phyloP scores from a whole-genome alignment of 192 early-diverging fungal genomes.

The Phlyctochytrium bullatum region DNA sequence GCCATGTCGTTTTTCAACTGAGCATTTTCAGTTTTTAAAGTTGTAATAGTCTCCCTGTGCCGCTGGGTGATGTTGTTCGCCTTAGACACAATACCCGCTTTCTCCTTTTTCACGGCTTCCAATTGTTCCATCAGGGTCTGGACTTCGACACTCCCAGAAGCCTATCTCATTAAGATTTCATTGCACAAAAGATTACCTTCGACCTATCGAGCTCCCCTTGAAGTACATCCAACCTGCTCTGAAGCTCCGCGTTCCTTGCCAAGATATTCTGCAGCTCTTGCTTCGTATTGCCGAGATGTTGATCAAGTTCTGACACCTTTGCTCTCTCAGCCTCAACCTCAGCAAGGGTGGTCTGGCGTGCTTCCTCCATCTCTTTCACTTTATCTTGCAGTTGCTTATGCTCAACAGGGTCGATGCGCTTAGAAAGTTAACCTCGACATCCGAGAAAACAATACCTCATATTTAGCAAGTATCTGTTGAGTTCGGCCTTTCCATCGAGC shows the following conservation, averaged over 20 bases:
- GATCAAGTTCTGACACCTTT: slow-evolving; percentile 14
- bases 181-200: not conserved
- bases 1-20: no score
- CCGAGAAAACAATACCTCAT: slow-evolving; percentile 42
- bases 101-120: not conserved
- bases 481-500: slow-evolving; percentile 71
- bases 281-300: not conserved
- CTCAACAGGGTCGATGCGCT: slow-evolving; percentile 77
- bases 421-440: slow-evolving; percentile 12
- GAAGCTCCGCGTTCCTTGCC: not conserved
- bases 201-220: not conserved
- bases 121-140: not conserved
- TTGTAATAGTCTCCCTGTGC: not conserved
- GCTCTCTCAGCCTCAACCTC: slow-evolving; percentile 17
- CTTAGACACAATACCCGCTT: not conserved
- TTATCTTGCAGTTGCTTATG: slow-evolving; percentile 65
- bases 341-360: not conserved
- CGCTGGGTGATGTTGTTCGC: not conserved
- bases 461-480: slow-evolving; percentile 70
- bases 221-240: not conserved
- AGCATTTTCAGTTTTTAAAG: no score
- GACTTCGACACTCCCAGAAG: not conserved
- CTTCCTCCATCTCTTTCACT: slow-evolving; percentile 32
- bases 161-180: not conserved
- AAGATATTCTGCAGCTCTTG: not conserved